These are phyloP conservation scores for Leptographium wingfieldii DNA, from an alignment of 2,329 filamentous ascomycete species.

Conservation along the genomic window DNA sequence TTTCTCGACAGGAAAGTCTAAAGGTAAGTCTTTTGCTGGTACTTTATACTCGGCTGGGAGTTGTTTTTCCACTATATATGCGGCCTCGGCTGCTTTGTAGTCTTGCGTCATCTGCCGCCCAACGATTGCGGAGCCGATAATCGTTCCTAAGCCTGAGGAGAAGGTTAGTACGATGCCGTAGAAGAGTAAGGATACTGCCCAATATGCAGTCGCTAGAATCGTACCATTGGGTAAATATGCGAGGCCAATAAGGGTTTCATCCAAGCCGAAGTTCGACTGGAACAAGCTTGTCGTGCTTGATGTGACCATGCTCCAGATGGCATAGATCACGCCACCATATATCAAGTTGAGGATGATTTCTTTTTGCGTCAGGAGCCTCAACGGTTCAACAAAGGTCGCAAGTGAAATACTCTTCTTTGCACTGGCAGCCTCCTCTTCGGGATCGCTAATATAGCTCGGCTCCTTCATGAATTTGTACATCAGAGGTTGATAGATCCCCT, in stretches of 20 bases:
- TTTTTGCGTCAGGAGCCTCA: background rate
- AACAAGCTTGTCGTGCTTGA: constrained; percentile 2
- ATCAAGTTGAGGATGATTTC: constrained; percentile 1
- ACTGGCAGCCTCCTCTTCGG: background rate
- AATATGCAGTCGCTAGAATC: background rate
- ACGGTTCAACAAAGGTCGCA: background rate
- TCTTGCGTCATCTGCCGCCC: background rate
- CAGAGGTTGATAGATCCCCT: background rate
- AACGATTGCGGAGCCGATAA: background rate
- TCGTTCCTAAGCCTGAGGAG: background rate
- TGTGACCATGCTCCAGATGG: constrained; percentile 4
- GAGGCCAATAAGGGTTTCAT: background rate
- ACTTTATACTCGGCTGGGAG: background rate
- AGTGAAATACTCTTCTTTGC: background rate
- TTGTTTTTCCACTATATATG: background rate
- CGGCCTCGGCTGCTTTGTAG: background rate
- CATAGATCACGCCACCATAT: constrained; percentile 1
- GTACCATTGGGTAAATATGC: background rate
- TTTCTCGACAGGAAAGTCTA: constrained; percentile 1
- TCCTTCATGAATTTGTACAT: background rate
- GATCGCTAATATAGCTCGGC: background rate
- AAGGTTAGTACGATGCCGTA: too few species aligned
- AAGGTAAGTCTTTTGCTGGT: background rate
- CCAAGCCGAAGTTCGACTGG: background rate
- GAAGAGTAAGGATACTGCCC: background rate